phyloP scores from a whole-genome alignment of 495 filamentous ascomycete species.

The Extremus antarcticus region DNA sequence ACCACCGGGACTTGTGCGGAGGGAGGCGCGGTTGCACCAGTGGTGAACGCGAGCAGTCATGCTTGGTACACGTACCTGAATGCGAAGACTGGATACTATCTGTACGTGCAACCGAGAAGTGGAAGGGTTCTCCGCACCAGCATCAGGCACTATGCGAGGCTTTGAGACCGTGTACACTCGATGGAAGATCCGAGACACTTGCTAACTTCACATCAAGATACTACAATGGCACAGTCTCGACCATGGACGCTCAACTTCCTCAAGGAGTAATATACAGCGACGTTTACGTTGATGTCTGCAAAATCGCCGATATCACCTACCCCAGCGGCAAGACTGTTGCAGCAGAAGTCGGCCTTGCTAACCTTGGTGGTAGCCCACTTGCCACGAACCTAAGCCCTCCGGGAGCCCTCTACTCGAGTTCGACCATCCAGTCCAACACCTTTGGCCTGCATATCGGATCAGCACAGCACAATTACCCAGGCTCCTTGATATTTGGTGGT shows the following conservation, averaged over 20 bases:
- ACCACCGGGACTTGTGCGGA: not conserved
- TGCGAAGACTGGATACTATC: not conserved
- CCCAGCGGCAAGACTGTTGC: not conserved
- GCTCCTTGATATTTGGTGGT: not conserved
- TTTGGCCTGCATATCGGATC: not conserved
- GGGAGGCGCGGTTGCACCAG: not conserved
- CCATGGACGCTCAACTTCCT: not conserved
- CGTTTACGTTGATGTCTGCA: not conserved
- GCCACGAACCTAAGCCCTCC: not conserved
- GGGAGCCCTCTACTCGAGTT: not conserved
- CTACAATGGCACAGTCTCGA: not conserved
- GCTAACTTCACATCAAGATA: too few relatives aligned
- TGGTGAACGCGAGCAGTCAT: not conserved
- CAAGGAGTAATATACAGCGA: not conserved
- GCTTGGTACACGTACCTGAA: not conserved
- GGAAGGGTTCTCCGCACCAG: too few relatives aligned
- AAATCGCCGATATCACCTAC: not conserved
- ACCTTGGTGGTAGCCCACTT: not conserved
- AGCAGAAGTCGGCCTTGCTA: not conserved
- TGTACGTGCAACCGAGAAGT: too few relatives aligned
- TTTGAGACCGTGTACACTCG: too few relatives aligned
- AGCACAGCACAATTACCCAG: not conserved
- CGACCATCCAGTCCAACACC: not conserved
- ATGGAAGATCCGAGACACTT: too few relatives aligned
- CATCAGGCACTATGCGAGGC: too few relatives aligned